A percentile compares a stretch with the other conserved stretches of the same genome.
These are phyloP conservation scores for Tulasnella sp. DNA, from an alignment of 768 basidiomycete species.

Conservation along the genomic window DNA sequence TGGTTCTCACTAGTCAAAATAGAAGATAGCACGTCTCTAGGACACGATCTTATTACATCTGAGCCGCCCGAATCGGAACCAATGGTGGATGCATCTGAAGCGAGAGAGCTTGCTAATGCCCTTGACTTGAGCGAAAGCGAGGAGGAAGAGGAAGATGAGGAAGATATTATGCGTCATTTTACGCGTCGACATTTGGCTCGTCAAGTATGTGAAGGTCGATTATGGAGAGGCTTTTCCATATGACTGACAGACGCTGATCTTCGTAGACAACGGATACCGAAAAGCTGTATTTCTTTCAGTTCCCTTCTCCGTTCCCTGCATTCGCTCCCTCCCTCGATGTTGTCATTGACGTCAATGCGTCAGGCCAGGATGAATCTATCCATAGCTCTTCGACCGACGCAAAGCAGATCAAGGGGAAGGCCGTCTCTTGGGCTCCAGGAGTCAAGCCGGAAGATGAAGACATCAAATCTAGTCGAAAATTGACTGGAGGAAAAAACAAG, in stretches of 20 bases:
- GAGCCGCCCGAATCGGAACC: slow-evolving; percentile 25
- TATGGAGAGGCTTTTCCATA: not conserved
- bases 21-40: not conserved
- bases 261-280: slow-evolving; percentile 24
- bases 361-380: slow-evolving; percentile 32
- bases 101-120: slow-evolving; percentile 42
- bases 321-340: slow-evolving; percentile 37
- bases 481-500: slow-evolving; percentile 12
- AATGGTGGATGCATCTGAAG: slow-evolving; percentile 3
- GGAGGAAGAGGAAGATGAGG: slow-evolving; percentile 58
- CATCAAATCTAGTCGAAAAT: slow-evolving; percentile 22
- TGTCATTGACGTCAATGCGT: slow-evolving; percentile 29
- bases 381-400: slow-evolving; percentile 24
- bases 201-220: not conserved
- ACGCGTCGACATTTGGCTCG: slow-evolving; percentile 26
- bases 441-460: slow-evolving; percentile 19
- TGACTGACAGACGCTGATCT: not conserved
- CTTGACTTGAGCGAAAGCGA: slow-evolving; percentile 65
- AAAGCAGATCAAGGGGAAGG: slow-evolving; percentile 19
- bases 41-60: slow-evolving; percentile 27
- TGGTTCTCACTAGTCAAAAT: not conserved
- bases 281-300: slow-evolving; percentile 79
- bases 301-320: slow-evolving; percentile 72
- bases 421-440: slow-evolving; percentile 15
- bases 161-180: slow-evolving; percentile 67